Evolutionary conservation across 169 alveolate species (phyloP).

Genomic region (Plasmodium ovale): DNA sequence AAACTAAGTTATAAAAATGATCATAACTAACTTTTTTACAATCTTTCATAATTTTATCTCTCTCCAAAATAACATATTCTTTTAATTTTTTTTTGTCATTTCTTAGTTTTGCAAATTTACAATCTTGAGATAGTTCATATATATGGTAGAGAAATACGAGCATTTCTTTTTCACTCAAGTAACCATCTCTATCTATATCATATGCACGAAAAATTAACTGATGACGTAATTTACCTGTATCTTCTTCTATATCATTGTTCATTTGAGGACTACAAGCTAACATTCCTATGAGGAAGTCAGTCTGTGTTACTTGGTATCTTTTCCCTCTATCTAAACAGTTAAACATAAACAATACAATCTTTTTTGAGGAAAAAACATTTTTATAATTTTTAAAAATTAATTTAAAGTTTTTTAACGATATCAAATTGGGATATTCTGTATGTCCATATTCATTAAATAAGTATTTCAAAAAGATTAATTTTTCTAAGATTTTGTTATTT

Average conservation of each 20-base stretch:
- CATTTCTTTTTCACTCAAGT: conserved; percentile 53
- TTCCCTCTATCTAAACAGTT: conserved; percentile 82
- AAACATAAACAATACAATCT: conserved; percentile 79
- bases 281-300: conserved; percentile 85
- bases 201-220: conserved; percentile 86
- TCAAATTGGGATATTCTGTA: conserved; percentile 52
- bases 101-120: not conserved
- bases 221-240: conserved; percentile 81
- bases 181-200: conserved; percentile 82
- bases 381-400: conserved; percentile 40
- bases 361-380: conserved; percentile 77
- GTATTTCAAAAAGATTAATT: conserved; percentile 46
- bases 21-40: conserved; percentile 52
- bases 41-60: conserved; percentile 34
- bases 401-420: conserved; percentile 47
- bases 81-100: conserved; percentile 33
- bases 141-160: conserved; percentile 77
- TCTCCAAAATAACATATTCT: conserved; percentile 15
- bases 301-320: conserved; percentile 66
- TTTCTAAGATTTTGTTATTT: conserved; percentile 23
- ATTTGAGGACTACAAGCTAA: conserved; percentile 86
- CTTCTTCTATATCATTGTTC: conserved; percentile 54
- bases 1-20: conserved; percentile 19
- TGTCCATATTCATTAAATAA: conserved; percentile 62
- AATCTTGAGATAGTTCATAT: conserved; percentile 68